Evolutionary conservation across 2,329 filamentous ascomycete species (phyloP), one percentile per base, ranked within the genome.

Genomic region (Teratosphaeria destructans): DNA sequence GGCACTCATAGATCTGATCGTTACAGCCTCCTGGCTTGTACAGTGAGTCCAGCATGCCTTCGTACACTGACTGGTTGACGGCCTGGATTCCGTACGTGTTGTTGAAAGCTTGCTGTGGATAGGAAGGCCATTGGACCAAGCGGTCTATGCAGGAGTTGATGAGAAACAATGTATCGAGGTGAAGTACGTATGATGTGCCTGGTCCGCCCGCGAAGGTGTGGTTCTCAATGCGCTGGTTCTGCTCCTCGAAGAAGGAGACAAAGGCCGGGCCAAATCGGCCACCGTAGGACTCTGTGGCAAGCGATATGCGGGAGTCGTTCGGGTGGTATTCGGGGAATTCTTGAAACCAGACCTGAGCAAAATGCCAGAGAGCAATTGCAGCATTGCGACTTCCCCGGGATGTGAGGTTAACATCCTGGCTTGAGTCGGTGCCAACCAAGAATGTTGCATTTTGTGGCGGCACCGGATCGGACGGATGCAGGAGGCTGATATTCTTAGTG

Each of bases 71-170:
- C 1, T 79, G 72, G 56, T 79, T 77, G 61, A 87, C 78, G 3
- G 79, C 75, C 62, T 81, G 66, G 61, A 87, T 78, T 3, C 78
- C 82, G 67, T 88, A 90, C 0, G 84, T 83, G 68, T 88, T 88
- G 67, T 82, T 81, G 60, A 78, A 76, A 16, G 82, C 80, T 71
- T 85, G 84, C 6, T 73, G 69, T 1, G 82, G 78, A 63, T 81
- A 83, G 64, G 72, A 81, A 1, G 81, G 79, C 1, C 74, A 75
- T 72, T 89, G 84, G 1, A 82, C 76, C 19, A 84, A 70, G 63
- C 81, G 76, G 67, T 90, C 87, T 37, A 89, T 76, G 66, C 85
- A 84, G n/a, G 85, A 86, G 69, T 89, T 89, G 60, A 88, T 76
- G 61, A 89, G 85, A 26, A 85, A 85, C 0, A 89, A 71, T 0